phyloP scores from a whole-genome alignment of 2,329 filamentous ascomycete genomes.

The Venturia oleaginea region DNA sequence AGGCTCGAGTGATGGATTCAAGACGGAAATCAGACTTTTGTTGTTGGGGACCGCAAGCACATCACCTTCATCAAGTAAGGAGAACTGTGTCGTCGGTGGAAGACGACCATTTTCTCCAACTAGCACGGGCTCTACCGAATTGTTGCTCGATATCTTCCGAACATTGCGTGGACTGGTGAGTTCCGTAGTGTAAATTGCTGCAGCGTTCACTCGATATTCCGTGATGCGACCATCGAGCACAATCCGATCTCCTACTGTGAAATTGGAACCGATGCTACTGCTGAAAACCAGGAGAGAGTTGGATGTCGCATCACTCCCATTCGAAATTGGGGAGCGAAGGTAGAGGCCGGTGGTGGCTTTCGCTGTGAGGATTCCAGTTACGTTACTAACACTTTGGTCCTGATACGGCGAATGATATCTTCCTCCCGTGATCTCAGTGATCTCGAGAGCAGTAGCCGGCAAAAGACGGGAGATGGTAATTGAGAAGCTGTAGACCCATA shows the following conservation, averaged over 20 bases:
- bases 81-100: no score
- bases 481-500: no score
- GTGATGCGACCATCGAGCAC: constrained; percentile 50
- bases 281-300: constrained; percentile 57
- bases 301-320: constrained; percentile 47
- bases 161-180: constrained; percentile 48
- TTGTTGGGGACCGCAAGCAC: constrained; percentile 48
- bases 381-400: constrained; percentile 46
- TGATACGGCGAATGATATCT: constrained; percentile 42
- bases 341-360: constrained; percentile 54
- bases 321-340: constrained; percentile 44
- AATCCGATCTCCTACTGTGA: constrained; percentile 55
- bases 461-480: no score
- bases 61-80: no score
- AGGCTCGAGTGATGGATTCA: constrained; percentile 54
- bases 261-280: constrained; percentile 29
- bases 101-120: constrained; percentile 57
- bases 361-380: constrained; percentile 57
- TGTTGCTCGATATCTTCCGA: constrained; percentile 44
- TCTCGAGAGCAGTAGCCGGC: no score
- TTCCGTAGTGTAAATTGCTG: constrained; percentile 57
- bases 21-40: constrained; percentile 44
- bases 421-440: no score
- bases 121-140: constrained; percentile 45
- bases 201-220: constrained; percentile 48